These are phyloP conservation scores for Casuarina equisetifolia DNA, from an alignment of 306 rosid genomes.

Conservation along the genomic window DNA sequence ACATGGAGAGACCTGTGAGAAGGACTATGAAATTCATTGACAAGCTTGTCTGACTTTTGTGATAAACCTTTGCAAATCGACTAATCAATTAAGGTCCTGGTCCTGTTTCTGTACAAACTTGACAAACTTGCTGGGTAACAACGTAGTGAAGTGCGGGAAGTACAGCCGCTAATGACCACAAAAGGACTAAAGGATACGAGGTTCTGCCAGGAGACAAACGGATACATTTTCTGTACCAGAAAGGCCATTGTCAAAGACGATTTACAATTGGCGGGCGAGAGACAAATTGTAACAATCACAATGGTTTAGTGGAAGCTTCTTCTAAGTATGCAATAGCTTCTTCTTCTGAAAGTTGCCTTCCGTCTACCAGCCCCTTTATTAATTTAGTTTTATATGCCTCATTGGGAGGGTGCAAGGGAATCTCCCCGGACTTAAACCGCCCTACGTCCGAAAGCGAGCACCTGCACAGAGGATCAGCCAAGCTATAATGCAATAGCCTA, in stretches of 20 bases:
- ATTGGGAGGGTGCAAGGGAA: constrained; percentile 54
- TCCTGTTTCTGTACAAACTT: too few relatives aligned
- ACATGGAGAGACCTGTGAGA: too few relatives aligned
- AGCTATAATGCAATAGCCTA: too few relatives aligned
- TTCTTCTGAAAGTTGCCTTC: constrained; percentile 61
- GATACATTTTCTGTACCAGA: not conserved
- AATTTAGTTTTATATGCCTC: constrained; percentile 54
- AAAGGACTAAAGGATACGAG: not conserved
- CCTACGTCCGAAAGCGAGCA: constrained; percentile 42
- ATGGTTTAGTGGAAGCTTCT: constrained; percentile 38
- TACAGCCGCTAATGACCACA: too few relatives aligned
- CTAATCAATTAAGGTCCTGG: too few relatives aligned
- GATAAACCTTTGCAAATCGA: too few relatives aligned
- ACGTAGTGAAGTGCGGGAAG: too few relatives aligned
- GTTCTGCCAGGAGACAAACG: not conserved
- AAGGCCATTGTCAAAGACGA: constrained; percentile 4
- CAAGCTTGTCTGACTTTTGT: too few relatives aligned
- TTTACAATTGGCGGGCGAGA: constrained; percentile 23
- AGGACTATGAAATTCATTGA: too few relatives aligned
- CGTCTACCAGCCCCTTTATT: constrained; percentile 70
- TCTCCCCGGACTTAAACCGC: constrained; percentile 58
- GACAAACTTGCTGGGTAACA: too few relatives aligned
- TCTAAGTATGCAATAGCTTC: constrained; percentile 40
- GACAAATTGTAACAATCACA: constrained; percentile 30
- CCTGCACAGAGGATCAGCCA: constrained; percentile 34